phyloP scores from a whole-genome alignment of 2,329 filamentous ascomycete species.

The Laburnicola sp. region DNA sequence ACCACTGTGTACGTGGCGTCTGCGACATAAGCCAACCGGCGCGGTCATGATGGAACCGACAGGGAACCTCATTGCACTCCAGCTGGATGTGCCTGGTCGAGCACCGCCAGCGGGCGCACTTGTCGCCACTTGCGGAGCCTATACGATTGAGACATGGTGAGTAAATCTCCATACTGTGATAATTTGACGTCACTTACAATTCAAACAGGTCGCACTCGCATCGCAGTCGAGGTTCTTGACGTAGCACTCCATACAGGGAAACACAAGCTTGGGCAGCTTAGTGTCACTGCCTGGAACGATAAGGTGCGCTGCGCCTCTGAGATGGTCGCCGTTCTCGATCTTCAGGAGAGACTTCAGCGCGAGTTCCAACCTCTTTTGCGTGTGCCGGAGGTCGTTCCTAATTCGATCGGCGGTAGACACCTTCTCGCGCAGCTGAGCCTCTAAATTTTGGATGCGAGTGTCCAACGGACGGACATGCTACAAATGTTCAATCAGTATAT shows the following conservation, averaged over 20 bases:
- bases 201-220: constrained; percentile 21
- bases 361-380: constrained; percentile 10
- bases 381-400: constrained; percentile 19
- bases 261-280: constrained; percentile 25
- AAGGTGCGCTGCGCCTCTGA: constrained; percentile 33
- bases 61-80: constrained; percentile 26
- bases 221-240: constrained; percentile 31
- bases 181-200: constrained; percentile 16
- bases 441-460: not conserved
- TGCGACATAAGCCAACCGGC: constrained; percentile 14
- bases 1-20: constrained; percentile 9
- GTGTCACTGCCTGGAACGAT: constrained; percentile 20
- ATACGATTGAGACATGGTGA: not conserved
- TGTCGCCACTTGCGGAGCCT: constrained; percentile 14
- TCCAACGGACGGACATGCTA: not conserved
- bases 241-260: constrained; percentile 37
- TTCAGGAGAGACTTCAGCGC: constrained; percentile 14
- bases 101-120: constrained; percentile 37
- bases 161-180: not conserved
- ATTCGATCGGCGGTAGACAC: constrained; percentile 22
- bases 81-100: constrained; percentile 28
- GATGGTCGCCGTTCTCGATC: constrained; percentile 14
- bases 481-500: not conserved
- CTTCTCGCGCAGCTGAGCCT: constrained; percentile 23
- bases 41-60: constrained; percentile 24